phyloP scores from a whole-genome alignment of 352 stramenopile genomes.

The Elongisporangium undulatum region DNA sequence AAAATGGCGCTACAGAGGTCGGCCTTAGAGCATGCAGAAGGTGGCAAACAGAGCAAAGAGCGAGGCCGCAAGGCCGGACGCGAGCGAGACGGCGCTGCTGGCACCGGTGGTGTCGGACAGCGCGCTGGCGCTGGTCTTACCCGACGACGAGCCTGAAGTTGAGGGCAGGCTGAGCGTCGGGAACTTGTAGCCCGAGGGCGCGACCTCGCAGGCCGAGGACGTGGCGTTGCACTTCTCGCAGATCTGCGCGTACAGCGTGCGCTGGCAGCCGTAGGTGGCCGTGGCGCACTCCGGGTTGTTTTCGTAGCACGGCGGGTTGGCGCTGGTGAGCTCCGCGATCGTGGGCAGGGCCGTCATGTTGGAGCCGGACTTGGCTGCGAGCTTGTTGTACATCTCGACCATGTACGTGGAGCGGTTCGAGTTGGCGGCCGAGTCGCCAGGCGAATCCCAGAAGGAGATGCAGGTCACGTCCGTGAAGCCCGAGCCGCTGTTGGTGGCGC shows the following conservation, averaged over 20 bases:
- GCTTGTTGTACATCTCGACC: conserved; percentile 55
- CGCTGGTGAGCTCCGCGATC: conserved; percentile 23
- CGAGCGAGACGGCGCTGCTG: background rate
- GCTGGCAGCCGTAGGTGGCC: conserved; percentile 40
- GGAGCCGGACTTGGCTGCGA: conserved; percentile 15
- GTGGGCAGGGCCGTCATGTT: conserved; percentile 49
- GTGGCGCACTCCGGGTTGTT: conserved; percentile 50
- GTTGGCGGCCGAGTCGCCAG: conserved; percentile 41
- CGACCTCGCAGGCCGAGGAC: conserved; percentile 24
- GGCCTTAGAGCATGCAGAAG: background rate
- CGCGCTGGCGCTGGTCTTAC: background rate
- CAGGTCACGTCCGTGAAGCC: conserved; percentile 33
- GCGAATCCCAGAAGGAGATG: conserved; percentile 62
- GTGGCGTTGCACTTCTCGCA: conserved; percentile 42
- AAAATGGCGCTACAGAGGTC: too few species aligned
- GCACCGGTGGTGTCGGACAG: background rate
- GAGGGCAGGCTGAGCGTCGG: conserved; percentile 28
- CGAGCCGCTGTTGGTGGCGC: conserved; percentile 30
- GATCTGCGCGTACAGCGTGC: conserved; percentile 56
- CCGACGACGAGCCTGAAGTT: conserved; percentile 13
- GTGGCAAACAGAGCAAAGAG: background rate
- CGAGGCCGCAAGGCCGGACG: background rate
- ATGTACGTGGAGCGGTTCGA: conserved; percentile 28
- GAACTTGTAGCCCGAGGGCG: conserved; percentile 38
- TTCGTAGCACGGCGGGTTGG: conserved; percentile 68